Base-by-base conservation (phyloP, 352 stramenopile species). In the Phytophthora megakarya region DNA sequence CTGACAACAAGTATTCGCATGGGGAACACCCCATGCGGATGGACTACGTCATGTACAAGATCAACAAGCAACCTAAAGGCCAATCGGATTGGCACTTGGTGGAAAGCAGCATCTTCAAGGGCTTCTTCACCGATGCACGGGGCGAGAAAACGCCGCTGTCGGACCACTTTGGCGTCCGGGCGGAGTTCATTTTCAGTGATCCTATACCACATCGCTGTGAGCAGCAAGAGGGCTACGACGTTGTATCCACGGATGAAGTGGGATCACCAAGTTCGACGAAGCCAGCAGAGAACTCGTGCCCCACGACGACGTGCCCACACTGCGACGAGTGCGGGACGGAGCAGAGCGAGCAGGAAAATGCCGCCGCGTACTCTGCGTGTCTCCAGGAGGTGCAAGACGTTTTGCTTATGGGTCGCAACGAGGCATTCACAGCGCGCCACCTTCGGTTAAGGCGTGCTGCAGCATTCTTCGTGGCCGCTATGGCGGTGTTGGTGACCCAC, bases 1-100 rank as follows among this genome's bases (percentile, higher is more conserved):
- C 76, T 26, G 84, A 92, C 66, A 92, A 92, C 73, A 86, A 88
- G 55, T 92, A 82, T 53, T 90, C 81, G 35, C 75, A 88, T 56
- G 81, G 84, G 1, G 84, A 92, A 15, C 78, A 90, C 64, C 84
- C 84, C 5, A 92, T 92, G 84, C 81, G 84, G 13, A 92, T 92
- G 84, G 84, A 92, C 57, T 92, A 92, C 50, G 70, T 92, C 12
- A 67, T 92, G 43, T 92, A 90, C 75, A 85, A 88, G 65, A 65
- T 78, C 21, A 15, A 49, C n/a, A 59, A 57, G 35, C 33, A 54
- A 30, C 26, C 40, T 19, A 47, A 38, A 45, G 33, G 37, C 11
- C 38, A 53, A 22, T 50, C 37, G 8, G 32, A 62, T 18, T 92
- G 84, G 84, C 72, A 78, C 15, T 48, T 92, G 19, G 59, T 74